Percentiles rank a stretch among this genome's conserved stretches.
phyloP scores from a whole-genome alignment of 2,329 filamentous ascomycete species.

The Sporothrix mexicana region DNA sequence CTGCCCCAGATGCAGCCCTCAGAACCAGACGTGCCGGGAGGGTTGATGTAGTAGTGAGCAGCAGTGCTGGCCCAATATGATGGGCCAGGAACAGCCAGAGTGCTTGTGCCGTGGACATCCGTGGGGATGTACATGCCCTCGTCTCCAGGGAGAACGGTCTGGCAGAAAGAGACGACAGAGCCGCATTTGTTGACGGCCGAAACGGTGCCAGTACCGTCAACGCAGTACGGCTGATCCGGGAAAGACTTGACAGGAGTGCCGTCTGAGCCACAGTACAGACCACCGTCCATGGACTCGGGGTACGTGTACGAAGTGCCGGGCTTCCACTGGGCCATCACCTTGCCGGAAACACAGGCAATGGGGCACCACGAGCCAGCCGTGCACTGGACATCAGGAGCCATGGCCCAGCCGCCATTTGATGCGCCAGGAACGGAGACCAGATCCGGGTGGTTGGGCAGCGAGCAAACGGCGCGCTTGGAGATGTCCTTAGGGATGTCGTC shows the following conservation, averaged over 20 bases:
- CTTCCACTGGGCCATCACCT: slow-evolving; percentile 82
- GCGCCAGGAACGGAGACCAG: slow-evolving; percentile 71
- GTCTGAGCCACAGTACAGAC: slow-evolving; percentile 71
- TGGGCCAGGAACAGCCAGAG: slow-evolving; percentile 71
- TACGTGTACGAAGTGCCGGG: slow-evolving; percentile 71
- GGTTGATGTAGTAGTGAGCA: slow-evolving; percentile 81
- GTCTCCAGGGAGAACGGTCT: slow-evolving; percentile 78
- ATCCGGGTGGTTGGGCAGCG: slow-evolving; percentile 69
- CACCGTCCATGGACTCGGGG: slow-evolving; percentile 77
- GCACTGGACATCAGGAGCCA: slow-evolving; percentile 76
- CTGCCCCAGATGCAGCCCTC: slow-evolving; percentile 76
- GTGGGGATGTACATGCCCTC: slow-evolving; percentile 85
- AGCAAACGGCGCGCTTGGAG: slow-evolving; percentile 62
- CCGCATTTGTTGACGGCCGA: slow-evolving; percentile 70
- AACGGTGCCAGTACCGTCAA: slow-evolving; percentile 69
- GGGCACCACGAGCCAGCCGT: slow-evolving; percentile 73
- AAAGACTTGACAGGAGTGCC: slow-evolving; percentile 75
- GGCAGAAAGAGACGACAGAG: slow-evolving; percentile 71
- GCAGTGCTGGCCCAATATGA: slow-evolving; percentile 75
- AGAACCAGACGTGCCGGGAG: slow-evolving; percentile 65
- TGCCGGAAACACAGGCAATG: slow-evolving; percentile 75
- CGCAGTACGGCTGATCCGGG: slow-evolving; percentile 69
- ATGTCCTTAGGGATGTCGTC: slow-evolving; percentile 40
- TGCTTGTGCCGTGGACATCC: slow-evolving; percentile 61
- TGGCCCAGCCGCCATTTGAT: slow-evolving; percentile 76